Conservation (phyloP, 192 early-diverging fungal species). For the Fimicolochytrium jonesii region DNA sequence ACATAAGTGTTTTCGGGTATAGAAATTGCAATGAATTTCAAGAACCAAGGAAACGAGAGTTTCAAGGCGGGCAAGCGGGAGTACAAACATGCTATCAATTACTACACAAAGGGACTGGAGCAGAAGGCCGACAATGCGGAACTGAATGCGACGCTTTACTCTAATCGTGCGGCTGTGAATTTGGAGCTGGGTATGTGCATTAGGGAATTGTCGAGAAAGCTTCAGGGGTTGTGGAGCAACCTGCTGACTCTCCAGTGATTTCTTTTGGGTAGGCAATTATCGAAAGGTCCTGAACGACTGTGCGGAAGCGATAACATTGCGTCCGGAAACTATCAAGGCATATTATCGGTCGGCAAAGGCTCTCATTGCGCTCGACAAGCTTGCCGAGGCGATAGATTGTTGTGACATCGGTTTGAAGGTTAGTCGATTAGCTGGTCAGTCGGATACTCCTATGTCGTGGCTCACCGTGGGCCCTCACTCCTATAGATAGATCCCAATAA, state of each 20-base stretch:
- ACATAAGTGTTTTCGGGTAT: conserved; percentile 24
- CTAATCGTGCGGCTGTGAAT: conserved; percentile 90
- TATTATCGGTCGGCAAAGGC: conserved; percentile 87
- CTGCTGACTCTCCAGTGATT: too few species aligned
- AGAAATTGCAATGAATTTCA: conserved; percentile 88
- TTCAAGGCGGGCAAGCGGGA: conserved; percentile 65
- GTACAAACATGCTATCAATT: conserved; percentile 74
- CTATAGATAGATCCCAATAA: conserved; percentile 53
- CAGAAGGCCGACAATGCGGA: conserved; percentile 62
- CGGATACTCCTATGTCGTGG: too few species aligned
- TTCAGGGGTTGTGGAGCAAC: too few species aligned
- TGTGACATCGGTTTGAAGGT: conserved; percentile 68
- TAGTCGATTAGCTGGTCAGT: too few species aligned
- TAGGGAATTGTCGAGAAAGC: too few species aligned
- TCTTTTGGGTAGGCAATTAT: conserved; percentile 72
- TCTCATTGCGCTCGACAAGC: conserved; percentile 70
- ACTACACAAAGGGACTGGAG: conserved; percentile 84
- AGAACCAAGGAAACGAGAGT: conserved; percentile 91
- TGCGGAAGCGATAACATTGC: conserved; percentile 70
- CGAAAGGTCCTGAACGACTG: conserved; percentile 87
- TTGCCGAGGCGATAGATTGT: conserved; percentile 81
- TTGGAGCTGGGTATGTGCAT: conserved; percentile 76
- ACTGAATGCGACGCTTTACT: conserved; percentile 75
- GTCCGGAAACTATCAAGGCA: conserved; percentile 85
- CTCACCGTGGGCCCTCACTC: background rate